These are phyloP conservation scores for Alternaria brassicicola DNA, from an alignment of 2,329 filamentous ascomycete species.

Conservation along the genomic window DNA sequence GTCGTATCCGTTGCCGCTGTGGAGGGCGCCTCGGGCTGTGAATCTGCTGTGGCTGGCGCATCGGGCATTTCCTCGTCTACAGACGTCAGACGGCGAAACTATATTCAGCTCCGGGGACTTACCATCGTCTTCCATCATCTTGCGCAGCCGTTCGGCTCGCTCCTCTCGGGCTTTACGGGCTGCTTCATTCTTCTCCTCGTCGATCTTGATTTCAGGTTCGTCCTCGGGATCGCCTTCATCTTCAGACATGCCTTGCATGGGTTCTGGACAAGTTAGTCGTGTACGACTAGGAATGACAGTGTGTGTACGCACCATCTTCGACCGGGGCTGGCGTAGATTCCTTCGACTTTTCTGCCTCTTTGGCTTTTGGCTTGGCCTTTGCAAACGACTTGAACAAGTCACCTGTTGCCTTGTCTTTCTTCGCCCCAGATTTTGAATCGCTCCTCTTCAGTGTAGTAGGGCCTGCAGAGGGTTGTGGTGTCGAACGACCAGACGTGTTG, in stretches of 20 bases:
- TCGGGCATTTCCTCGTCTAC: conserved; percentile 65
- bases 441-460: conserved; percentile 40
- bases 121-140: conserved; percentile 78
- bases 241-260: conserved; percentile 61
- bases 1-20: conserved; percentile 24
- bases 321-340: conserved; percentile 48
- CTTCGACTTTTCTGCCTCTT: conserved; percentile 53
- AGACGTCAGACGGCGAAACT: conserved; percentile 24
- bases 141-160: conserved; percentile 68
- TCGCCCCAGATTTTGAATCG: conserved; percentile 55
- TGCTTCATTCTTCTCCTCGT: conserved; percentile 41
- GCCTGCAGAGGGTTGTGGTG: conserved; percentile 34
- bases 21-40: conserved; percentile 46
- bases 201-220: conserved; percentile 37
- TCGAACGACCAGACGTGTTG: conserved; percentile 44
- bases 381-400: conserved; percentile 82
- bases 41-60: conserved; percentile 51
- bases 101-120: conserved; percentile 5
- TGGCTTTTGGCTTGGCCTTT: conserved; percentile 65
- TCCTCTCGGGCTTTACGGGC: conserved; percentile 61
- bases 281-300: neutral
- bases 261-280: conserved; percentile 47
- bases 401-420: conserved; percentile 62
- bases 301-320: conserved; percentile 56
- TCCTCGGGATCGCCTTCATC: conserved; percentile 45